These are phyloP conservation scores for Cenchrus purpureus DNA, from an alignment of 176 grass and related monocot species.

Conservation along the genomic window DNA sequence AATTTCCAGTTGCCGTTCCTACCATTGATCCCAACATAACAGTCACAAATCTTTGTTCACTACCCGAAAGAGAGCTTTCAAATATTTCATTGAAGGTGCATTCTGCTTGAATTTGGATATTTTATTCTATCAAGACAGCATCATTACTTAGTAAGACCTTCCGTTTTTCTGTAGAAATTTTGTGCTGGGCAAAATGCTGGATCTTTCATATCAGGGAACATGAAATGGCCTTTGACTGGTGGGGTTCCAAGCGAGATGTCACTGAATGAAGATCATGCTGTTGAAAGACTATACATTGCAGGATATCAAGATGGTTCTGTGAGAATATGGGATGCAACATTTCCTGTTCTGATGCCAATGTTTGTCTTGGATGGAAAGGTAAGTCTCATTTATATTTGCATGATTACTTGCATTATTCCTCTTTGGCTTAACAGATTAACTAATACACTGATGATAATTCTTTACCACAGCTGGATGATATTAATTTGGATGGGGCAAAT, in stretches of 20 bases:
- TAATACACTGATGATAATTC: slow-evolving; percentile 23
- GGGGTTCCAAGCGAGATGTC: slow-evolving; percentile 93
- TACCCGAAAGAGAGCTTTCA: slow-evolving; percentile 45
- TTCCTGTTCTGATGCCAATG: slow-evolving; percentile 74
- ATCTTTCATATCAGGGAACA: slow-evolving; percentile 52
- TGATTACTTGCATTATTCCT: slow-evolving; percentile 11
- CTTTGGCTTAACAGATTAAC: background rate
- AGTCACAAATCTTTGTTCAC: slow-evolving; percentile 60
- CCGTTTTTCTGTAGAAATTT: slow-evolving; percentile 59
- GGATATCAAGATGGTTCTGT: slow-evolving; percentile 98
- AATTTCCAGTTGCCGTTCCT: slow-evolving; percentile 77
- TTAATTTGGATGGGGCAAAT: slow-evolving; percentile 62
- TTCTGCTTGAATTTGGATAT: slow-evolving; percentile 19
- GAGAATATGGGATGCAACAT: slow-evolving; percentile 95
- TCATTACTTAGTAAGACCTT: slow-evolving; percentile 7
- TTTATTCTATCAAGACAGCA: slow-evolving; percentile 13
- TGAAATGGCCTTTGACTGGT: slow-evolving; percentile 96
- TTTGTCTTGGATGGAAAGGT: slow-evolving; percentile 91
- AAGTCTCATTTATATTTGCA: slow-evolving; percentile 21
- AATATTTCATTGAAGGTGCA: slow-evolving; percentile 77
- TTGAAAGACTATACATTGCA: slow-evolving; percentile 84
- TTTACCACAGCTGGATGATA: slow-evolving; percentile 64
- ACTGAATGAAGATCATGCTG: slow-evolving; percentile 51
- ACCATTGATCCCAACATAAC: slow-evolving; percentile 89
- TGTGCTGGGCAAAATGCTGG: slow-evolving; percentile 46